Percentiles rank a stretch among this genome's conserved stretches.
Conservation (phyloP, 208 protist species). For the Leishmania amazonensis region DNA sequence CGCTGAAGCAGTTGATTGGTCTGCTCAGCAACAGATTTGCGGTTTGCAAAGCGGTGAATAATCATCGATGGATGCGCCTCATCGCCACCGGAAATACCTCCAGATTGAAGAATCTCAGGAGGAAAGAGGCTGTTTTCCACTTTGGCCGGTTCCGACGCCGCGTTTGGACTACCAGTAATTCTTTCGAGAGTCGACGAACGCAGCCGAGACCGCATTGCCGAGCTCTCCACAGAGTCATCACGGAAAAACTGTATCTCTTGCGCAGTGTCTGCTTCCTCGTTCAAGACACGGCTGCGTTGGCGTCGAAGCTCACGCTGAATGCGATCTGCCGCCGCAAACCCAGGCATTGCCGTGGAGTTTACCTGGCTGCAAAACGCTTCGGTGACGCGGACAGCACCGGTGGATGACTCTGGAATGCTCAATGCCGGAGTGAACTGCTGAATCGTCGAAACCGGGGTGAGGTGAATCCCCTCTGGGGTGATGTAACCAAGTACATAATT, state of each 20-base stretch:
- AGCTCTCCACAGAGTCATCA: constrained; percentile 56
- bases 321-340: constrained; percentile 56
- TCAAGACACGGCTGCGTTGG: constrained; percentile 77
- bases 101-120: constrained; percentile 72
- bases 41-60: constrained; percentile 65
- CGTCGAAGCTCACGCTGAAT: constrained; percentile 70
- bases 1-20: constrained; percentile 57
- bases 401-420: constrained; percentile 4
- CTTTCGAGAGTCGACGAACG: constrained; percentile 44
- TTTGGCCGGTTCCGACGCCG: not conserved
- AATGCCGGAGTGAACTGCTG: constrained; percentile 43
- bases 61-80: constrained; percentile 42
- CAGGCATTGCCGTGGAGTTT: constrained; percentile 35
- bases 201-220: constrained; percentile 46
- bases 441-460: constrained; percentile 67
- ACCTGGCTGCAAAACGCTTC: constrained; percentile 47
- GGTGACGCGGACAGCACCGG: constrained; percentile 36
- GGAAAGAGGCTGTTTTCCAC: constrained; percentile 80
- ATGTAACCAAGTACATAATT: constrained; percentile 75
- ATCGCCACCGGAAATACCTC: constrained; percentile 76
- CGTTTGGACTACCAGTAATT: not conserved
- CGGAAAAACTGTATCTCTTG: constrained; percentile 62
- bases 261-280: constrained; percentile 56
- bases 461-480: constrained; percentile 52
- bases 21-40: constrained; percentile 52